A percentile compares a stretch with the other conserved stretches of the same genome.
Evolutionary conservation across 257 asterid species (phyloP).

Genomic region (Solanum acaule): DNA sequence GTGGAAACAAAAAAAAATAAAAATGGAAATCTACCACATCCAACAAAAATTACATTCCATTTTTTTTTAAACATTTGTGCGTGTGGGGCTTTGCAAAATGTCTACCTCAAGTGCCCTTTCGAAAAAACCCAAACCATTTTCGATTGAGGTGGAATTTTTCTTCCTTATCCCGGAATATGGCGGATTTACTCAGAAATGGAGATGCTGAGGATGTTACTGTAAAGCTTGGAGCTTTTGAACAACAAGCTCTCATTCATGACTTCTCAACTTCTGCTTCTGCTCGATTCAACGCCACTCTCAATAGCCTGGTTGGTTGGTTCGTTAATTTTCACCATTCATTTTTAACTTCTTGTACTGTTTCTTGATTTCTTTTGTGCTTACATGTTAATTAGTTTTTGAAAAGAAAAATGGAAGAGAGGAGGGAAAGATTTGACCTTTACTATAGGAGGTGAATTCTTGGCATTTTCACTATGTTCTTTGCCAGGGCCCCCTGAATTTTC

Average conservation of each 20-base stretch:
- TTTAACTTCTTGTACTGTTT: not conserved
- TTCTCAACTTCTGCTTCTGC: not conserved
- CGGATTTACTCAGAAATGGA: not conserved
- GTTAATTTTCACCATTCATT: not conserved
- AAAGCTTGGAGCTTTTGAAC: not conserved
- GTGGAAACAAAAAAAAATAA: rapidly evolving
- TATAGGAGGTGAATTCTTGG: not conserved
- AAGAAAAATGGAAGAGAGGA: not conserved
- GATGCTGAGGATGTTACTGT: not conserved
- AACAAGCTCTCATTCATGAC: not conserved
- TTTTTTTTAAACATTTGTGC: too few species aligned
- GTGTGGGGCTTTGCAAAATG: too few species aligned
- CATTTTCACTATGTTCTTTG: not conserved
- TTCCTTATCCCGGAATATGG: not conserved
- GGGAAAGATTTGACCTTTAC: not conserved
- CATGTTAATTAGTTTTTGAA: not conserved
- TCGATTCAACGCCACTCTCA: constrained; percentile 3
- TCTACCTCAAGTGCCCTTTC: not conserved
- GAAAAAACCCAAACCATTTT: not conserved
- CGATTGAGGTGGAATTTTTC: not conserved
- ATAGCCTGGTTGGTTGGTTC: constrained; percentile 2
- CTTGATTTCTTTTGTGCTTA: not conserved
- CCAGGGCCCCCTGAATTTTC: too few species aligned
- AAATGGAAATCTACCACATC: not conserved
- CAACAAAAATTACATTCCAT: not conserved